phyloP scores from a whole-genome alignment of 805 yeast genomes.

The Candida yuanshanica region DNA sequence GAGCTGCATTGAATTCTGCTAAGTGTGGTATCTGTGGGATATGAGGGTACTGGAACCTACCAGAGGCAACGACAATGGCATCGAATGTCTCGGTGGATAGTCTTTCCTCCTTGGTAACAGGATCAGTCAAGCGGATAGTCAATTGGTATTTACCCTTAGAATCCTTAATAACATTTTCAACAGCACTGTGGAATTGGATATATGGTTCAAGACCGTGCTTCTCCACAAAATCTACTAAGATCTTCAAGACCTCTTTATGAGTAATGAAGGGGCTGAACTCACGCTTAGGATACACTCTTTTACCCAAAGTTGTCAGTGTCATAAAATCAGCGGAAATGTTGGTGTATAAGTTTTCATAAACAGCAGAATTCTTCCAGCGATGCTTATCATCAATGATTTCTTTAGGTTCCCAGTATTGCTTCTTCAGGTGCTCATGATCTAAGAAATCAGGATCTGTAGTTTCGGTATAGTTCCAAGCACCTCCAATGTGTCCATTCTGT shows the following conservation, averaged over 20 bases:
- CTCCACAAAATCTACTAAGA: constrained; percentile 24
- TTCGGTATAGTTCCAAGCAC: constrained; percentile 31
- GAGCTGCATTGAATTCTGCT: constrained; percentile 30
- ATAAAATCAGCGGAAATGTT: constrained; percentile 32
- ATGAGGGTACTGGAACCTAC: constrained; percentile 49
- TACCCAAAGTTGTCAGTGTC: constrained; percentile 23
- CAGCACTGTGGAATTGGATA: constrained; percentile 30
- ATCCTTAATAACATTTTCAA: constrained; percentile 29
- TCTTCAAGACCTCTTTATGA: constrained; percentile 25
- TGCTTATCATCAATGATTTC: constrained; percentile 25
- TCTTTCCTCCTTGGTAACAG: constrained; percentile 15
- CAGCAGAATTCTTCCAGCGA: constrained; percentile 31
- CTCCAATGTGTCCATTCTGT: constrained; percentile 30
- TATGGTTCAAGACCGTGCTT: constrained; percentile 24
- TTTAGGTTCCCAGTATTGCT: constrained; percentile 27
- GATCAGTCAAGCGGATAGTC: constrained; percentile 14
- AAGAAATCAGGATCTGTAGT: constrained; percentile 11
- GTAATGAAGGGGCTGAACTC: constrained; percentile 30
- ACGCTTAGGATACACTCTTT: constrained; percentile 16
- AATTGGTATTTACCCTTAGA: constrained; percentile 30
- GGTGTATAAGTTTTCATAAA: constrained; percentile 30
- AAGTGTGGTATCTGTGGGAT: constrained; percentile 45
- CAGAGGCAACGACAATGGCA: constrained; percentile 49
- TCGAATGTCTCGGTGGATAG: constrained; percentile 44
- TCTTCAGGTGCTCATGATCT: constrained; percentile 24